Evolutionary conservation across 768 basidiomycete species (phyloP), one percentile per base, ranked within the genome.

Genomic region (Clavaria fumosa): DNA sequence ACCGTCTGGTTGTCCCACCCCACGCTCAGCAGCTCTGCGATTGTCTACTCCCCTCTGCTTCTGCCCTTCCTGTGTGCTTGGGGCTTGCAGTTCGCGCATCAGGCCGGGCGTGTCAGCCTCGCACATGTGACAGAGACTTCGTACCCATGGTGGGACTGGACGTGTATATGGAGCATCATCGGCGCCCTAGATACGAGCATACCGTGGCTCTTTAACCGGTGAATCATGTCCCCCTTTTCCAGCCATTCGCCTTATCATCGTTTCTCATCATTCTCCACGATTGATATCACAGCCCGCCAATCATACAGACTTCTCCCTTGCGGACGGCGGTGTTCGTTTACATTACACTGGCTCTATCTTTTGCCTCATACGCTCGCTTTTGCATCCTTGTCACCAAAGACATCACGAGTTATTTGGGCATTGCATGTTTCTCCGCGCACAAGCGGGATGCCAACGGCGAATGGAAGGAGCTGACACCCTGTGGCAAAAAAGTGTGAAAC

Each of bases 361-460:
- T 84, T 39, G 43, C 75, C 49, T 67, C 70, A 28, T 93, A 86
- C 48, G 72, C 66, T 18, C 68, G 79, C 31, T 91, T 91, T 56
- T 81, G 78, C 48, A 66, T 71, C 20, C 61, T 79, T n/a, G 86
- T 91, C 39, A 88, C 91, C 48, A 58, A 56, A 42, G 81, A 90
- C 46, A 86, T 96, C 57, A 93, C 88, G 40, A 72, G 89, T 42
- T 80, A 79, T 57, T 69, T 93, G 43, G 93, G 93, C 9, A 88
- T 95, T 48, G 93, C 88, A 1, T 96, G 89, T 61, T 89, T 95
- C 51, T 88, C 83, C 11, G 89, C 95, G 31, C 66, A 77, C 38
- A 90, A 84, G 62, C 83, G 75, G 67, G 85, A 88, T 45, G 60
- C 60, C 24, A 54, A 67, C 32, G 80, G 81, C 7, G 59, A 66